Percentiles rank a stretch among this genome's conserved stretches.
Evolutionary conservation across 495 filamentous ascomycete genomes (phyloP).

Genomic region (Coniosporium apollinis): DNA sequence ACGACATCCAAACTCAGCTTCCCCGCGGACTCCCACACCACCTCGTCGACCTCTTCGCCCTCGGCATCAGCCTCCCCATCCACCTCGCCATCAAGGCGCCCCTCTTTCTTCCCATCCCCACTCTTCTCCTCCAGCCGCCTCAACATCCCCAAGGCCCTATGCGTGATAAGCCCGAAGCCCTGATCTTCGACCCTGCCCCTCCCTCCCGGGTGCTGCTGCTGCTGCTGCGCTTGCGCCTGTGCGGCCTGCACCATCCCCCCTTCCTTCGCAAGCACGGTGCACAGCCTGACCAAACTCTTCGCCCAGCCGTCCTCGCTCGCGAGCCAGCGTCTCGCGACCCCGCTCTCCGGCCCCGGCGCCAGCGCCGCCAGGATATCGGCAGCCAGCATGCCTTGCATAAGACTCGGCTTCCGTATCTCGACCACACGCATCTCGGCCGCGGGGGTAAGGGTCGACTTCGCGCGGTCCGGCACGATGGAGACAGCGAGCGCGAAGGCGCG

Average conservation of each 20-base stretch:
- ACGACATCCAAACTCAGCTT: slow-evolving; percentile 14
- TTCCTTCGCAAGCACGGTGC: slow-evolving; percentile 44
- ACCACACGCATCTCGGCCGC: slow-evolving; percentile 36
- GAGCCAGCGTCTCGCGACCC: slow-evolving; percentile 67
- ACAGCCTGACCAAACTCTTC: slow-evolving; percentile 54
- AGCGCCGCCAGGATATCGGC: slow-evolving; percentile 75
- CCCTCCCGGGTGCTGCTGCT: slow-evolving; percentile 13
- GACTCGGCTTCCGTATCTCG: slow-evolving; percentile 64
- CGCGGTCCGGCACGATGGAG: slow-evolving; percentile 58
- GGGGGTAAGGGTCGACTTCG: slow-evolving; percentile 18
- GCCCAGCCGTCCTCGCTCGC: slow-evolving; percentile 74
- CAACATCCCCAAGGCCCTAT: slow-evolving; percentile 37
- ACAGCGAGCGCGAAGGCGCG: slow-evolving; percentile 78
- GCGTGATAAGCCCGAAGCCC: slow-evolving; percentile 21
- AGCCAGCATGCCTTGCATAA: slow-evolving; percentile 82
- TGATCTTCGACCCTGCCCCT: slow-evolving; percentile 5
- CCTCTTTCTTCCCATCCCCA: slow-evolving; percentile 8
- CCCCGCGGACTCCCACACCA: slow-evolving; percentile 1
- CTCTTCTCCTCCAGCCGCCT: slow-evolving; percentile 37
- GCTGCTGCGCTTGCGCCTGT: slow-evolving; percentile 10
- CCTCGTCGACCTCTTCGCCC: slow-evolving; percentile 3
- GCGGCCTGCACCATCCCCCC: slow-evolving; percentile 16
- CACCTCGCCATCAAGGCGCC: neutral
- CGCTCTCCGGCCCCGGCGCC: slow-evolving; percentile 48
- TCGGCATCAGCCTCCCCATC: slow-evolving; percentile 2